phyloP scores from a whole-genome alignment of 192 early-diverging fungal genomes.

The Rhizophlyctis rosea region DNA sequence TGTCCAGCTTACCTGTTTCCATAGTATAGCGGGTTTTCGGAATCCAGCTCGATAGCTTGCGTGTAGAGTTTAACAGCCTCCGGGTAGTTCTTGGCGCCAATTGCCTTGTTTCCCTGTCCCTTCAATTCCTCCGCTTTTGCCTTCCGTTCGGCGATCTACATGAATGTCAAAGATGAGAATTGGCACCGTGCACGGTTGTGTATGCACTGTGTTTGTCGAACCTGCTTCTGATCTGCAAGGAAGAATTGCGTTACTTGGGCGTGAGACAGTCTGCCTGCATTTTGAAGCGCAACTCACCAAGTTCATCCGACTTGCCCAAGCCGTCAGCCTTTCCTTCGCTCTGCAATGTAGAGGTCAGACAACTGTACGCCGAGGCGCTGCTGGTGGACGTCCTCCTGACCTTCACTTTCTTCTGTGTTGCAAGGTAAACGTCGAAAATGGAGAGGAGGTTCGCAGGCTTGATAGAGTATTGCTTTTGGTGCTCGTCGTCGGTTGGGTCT shows the following conservation, averaged over 20 bases:
- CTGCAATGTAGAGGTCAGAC: not conserved
- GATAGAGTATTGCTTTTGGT: conserved; percentile 69
- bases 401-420: conserved; percentile 70
- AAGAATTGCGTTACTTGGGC: too few species aligned
- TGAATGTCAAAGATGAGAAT: conserved; percentile 1
- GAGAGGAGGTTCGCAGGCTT: conserved; percentile 78
- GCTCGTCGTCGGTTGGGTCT: conserved; percentile 65
- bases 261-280: too few species aligned
- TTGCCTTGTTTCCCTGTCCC: conserved; percentile 80
- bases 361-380: not conserved
- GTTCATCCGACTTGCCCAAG: too few species aligned
- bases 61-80: conserved; percentile 88
- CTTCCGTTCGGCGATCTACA: conserved; percentile 30
- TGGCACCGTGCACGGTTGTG: too few species aligned
- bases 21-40: conserved; percentile 89
- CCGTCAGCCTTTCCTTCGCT: conserved; percentile 5
- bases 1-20: conserved; percentile 75
- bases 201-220: too few species aligned
- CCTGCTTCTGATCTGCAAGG: too few species aligned
- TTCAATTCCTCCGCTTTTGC: conserved; percentile 88
- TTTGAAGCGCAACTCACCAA: too few species aligned
- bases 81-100: conserved; percentile 77
- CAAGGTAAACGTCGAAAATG: conserved; percentile 89
- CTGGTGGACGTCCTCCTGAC: too few species aligned
- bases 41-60: conserved; percentile 83